phyloP scores from a whole-genome alignment of 441 rosid genomes.

The Populus trichocarpa region DNA sequence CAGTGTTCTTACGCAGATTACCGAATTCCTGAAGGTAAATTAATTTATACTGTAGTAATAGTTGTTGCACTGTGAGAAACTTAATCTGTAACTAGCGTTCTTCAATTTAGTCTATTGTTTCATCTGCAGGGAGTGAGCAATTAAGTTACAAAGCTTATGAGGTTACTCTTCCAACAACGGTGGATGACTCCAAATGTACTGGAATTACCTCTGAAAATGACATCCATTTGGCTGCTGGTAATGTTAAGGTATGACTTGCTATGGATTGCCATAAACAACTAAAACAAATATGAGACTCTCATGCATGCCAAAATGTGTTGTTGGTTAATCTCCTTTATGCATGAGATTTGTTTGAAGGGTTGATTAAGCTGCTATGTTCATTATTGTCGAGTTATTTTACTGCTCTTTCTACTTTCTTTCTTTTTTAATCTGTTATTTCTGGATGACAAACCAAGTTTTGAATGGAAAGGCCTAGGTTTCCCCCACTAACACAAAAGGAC shows the following conservation, averaged over 20 bases:
- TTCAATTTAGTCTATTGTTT: background rate
- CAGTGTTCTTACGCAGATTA: slow-evolving; percentile 3
- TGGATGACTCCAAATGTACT: slow-evolving; percentile 11
- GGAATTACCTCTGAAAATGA: slow-evolving; percentile 17
- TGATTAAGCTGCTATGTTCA: background rate
- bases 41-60: background rate
- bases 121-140: slow-evolving; percentile 22
- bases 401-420: too few relatives aligned
- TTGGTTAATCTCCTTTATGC: background rate
- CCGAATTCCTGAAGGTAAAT: slow-evolving; percentile 36
- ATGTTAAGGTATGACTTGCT: slow-evolving; percentile 29
- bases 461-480: background rate
- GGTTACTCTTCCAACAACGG: slow-evolving; percentile 22
- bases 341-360: background rate
- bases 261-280: background rate
- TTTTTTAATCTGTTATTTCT: too few relatives aligned
- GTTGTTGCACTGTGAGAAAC: background rate
- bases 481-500: background rate
- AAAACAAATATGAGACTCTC: background rate
- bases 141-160: slow-evolving; percentile 15
- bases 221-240: slow-evolving; percentile 22
- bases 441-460: background rate
- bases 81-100: background rate
- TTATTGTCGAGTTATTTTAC: too few relatives aligned
- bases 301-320: background rate